phyloP scores from a whole-genome alignment of 2,329 filamentous ascomycete species.

The Botryotinia globosa region DNA sequence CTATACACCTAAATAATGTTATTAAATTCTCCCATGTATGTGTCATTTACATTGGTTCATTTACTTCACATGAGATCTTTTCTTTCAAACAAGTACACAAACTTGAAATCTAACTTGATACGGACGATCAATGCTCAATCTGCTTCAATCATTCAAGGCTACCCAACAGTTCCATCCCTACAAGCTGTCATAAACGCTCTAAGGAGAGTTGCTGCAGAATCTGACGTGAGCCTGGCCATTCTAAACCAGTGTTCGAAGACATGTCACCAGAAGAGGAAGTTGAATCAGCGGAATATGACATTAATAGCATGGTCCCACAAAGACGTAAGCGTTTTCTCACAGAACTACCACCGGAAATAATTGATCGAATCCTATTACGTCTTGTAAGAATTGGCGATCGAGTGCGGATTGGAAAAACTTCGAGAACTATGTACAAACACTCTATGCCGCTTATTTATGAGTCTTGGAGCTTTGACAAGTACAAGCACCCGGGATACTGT shows the following conservation, averaged over 20 bases:
- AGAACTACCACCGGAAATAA: not conserved
- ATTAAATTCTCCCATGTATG: not conserved
- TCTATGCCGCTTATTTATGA: not conserved
- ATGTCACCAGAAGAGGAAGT: not conserved
- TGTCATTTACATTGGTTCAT: not conserved
- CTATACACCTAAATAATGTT: not conserved
- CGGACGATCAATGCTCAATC: not conserved
- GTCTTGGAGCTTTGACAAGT: not conserved
- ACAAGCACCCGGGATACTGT: too few relatives aligned
- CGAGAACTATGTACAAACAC: not conserved
- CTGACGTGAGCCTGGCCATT: not conserved
- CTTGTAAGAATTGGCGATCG: not conserved
- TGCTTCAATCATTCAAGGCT: not conserved
- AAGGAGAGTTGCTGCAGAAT: not conserved
- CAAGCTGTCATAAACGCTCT: not conserved
- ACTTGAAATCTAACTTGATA: not conserved
- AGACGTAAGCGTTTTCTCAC: not conserved
- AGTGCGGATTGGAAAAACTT: not conserved
- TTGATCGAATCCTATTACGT: not conserved
- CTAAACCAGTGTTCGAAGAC: not conserved
- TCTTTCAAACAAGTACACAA: not conserved
- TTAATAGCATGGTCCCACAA: not conserved
- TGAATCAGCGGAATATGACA: not conserved
- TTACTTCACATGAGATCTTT: not conserved
- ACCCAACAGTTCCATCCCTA: not conserved